A percentile compares a stretch with the other conserved stretches of the same genome.
Evolutionary conservation across 495 filamentous ascomycete species (phyloP).

Genomic region (Ramalina intermedia): DNA sequence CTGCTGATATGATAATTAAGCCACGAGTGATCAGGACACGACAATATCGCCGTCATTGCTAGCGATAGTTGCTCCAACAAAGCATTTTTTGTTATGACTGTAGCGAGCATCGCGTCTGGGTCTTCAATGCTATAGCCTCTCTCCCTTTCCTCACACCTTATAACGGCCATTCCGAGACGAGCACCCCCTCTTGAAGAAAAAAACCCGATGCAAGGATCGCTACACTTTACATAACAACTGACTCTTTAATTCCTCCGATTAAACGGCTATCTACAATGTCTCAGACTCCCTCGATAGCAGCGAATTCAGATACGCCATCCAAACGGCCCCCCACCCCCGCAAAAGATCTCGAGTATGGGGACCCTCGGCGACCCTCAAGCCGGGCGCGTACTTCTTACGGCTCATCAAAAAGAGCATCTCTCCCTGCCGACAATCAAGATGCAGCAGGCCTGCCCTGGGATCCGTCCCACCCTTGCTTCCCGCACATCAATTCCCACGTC

Average conservation of each 20-base stretch:
- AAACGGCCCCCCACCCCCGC: slow-evolving; percentile 12
- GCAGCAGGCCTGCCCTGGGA: slow-evolving; percentile 51
- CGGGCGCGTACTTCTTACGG: not conserved
- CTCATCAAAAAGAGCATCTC: not conserved
- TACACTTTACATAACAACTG: not conserved
- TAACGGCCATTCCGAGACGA: not conserved
- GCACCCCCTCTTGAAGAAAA: not conserved
- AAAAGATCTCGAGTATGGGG: slow-evolving; percentile 12
- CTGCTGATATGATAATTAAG: no score
- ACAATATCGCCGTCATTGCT: no score
- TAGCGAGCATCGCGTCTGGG: not conserved
- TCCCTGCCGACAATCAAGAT: not conserved
- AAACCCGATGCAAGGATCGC: not conserved
- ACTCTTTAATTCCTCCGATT: not conserved
- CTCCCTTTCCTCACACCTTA: not conserved
- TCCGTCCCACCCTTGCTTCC: slow-evolving; percentile 78
- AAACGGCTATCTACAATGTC: not conserved
- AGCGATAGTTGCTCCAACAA: not conserved
- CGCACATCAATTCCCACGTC: slow-evolving; percentile 86
- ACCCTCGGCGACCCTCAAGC: not conserved
- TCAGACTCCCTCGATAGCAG: not conserved
- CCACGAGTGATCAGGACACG: no score
- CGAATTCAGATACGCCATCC: slow-evolving; percentile 11
- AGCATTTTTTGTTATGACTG: not conserved
- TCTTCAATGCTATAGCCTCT: not conserved